These are phyloP conservation scores for Penicillium sp. DNA, from an alignment of 2,329 filamentous ascomycete species.

Conservation along the genomic window DNA sequence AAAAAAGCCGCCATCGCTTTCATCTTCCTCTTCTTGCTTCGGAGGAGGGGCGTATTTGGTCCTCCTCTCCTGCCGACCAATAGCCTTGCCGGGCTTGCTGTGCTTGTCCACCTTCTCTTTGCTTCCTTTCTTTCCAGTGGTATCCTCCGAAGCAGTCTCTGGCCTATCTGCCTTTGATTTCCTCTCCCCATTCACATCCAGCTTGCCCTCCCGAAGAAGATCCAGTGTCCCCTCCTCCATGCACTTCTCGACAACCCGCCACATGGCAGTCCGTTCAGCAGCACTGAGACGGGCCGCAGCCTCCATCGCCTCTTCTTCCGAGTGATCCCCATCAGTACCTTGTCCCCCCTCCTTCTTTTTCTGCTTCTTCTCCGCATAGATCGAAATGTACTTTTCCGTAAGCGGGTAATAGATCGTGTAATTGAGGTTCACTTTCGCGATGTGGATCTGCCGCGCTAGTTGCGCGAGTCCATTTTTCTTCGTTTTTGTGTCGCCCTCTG, in stretches of 20 bases:
- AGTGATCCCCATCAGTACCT: not conserved
- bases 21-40: slow-evolving; percentile 25
- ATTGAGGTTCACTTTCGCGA: slow-evolving; percentile 62
- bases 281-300: slow-evolving; percentile 17
- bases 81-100: slow-evolving; percentile 15
- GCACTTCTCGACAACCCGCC: slow-evolving; percentile 50
- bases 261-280: slow-evolving; percentile 46
- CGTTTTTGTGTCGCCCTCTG: slow-evolving; percentile 31
- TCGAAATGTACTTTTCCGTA: slow-evolving; percentile 62
- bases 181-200: slow-evolving; percentile 29
- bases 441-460: slow-evolving; percentile 48
- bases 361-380: slow-evolving; percentile 53
- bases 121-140: slow-evolving; percentile 15
- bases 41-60: slow-evolving; percentile 7
- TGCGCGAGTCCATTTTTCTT: slow-evolving; percentile 30
- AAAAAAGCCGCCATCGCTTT: slow-evolving; percentile 50
- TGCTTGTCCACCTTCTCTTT: slow-evolving; percentile 21
- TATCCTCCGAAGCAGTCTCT: slow-evolving; percentile 10
- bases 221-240: slow-evolving; percentile 51
- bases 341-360: slow-evolving; percentile 14
- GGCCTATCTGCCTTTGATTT: slow-evolving; percentile 7
- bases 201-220: slow-evolving; percentile 47
- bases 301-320: slow-evolving; percentile 23
- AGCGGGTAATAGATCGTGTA: slow-evolving; percentile 68
- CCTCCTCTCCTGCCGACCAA: slow-evolving; percentile 12